phyloP scores from a whole-genome alignment of 2,329 filamentous ascomycete genomes.

The Hymenoscyphus repandus region DNA sequence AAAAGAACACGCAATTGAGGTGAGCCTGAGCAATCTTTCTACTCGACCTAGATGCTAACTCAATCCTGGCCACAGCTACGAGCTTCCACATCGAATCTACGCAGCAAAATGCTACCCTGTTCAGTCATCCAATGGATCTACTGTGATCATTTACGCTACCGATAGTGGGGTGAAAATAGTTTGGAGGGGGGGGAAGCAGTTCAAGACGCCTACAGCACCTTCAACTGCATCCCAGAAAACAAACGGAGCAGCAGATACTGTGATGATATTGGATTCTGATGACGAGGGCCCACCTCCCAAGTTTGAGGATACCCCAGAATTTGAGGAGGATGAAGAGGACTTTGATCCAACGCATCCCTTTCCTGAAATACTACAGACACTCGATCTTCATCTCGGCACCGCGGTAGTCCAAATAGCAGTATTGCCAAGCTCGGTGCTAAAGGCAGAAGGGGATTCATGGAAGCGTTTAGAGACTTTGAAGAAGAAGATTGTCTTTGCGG shows the following conservation, averaged over 20 bases:
- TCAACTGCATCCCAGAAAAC: conserved; percentile 36
- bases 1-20: conserved; percentile 28
- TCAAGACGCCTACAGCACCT: conserved; percentile 42
- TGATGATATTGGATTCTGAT: conserved; percentile 61
- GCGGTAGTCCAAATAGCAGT: conserved; percentile 52
- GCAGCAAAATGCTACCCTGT: conserved; percentile 57
- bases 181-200: conserved; percentile 58
- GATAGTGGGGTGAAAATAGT: conserved; percentile 56
- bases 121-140: conserved; percentile 57
- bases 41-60: background rate
- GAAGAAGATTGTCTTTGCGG: conserved; percentile 55
- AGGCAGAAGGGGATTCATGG: conserved; percentile 45
- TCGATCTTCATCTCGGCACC: conserved; percentile 55
- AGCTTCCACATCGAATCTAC: conserved; percentile 52
- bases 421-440: conserved; percentile 43
- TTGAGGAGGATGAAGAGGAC: conserved; percentile 47
- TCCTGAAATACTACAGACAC: conserved; percentile 51
- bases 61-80: conserved; percentile 42
- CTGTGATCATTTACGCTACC: conserved; percentile 58
- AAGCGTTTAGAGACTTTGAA: conserved; percentile 43
- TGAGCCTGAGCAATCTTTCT: conserved; percentile 7
- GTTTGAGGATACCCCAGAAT: conserved; percentile 51
- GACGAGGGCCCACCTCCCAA: conserved; percentile 42
- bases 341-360: conserved; percentile 36
- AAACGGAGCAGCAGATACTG: conserved; percentile 49